These are phyloP conservation scores for Psilocybe mexicana DNA, from an alignment of 1,284 basidiomycete genomes.

Conservation along the genomic window DNA sequence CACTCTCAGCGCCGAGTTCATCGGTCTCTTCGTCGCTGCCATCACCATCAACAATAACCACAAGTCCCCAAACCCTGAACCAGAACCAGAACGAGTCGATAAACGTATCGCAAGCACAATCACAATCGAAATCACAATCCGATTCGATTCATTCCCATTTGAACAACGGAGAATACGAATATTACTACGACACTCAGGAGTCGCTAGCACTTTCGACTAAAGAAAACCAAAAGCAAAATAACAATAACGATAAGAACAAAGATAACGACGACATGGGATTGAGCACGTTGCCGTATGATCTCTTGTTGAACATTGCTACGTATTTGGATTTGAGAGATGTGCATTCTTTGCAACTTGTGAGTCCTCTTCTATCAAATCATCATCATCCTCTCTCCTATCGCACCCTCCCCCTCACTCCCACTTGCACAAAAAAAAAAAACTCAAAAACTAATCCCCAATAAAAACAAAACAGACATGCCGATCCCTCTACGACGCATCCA, in stretches of 20 bases:
- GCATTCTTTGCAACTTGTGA: slow-evolving; percentile 57
- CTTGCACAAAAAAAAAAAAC: too few species aligned
- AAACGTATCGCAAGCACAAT: too few species aligned
- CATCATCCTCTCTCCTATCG: not conserved
- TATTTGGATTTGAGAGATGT: slow-evolving; percentile 61
- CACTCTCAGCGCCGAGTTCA: not conserved
- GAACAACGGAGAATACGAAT: too few species aligned
- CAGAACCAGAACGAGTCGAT: too few species aligned
- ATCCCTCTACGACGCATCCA: slow-evolving; percentile 56
- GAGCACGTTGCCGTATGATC: slow-evolving; percentile 61
- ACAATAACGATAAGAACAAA: not conserved
- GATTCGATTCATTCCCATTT: too few species aligned
- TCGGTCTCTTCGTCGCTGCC: not conserved
- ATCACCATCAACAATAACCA: not conserved
- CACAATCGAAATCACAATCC: not conserved
- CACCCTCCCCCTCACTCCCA: not conserved
- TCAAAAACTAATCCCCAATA: too few species aligned
- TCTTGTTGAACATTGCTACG: slow-evolving; percentile 63
- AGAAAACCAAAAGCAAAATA: slow-evolving; percentile 2
- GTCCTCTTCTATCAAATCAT: slow-evolving; percentile 23
- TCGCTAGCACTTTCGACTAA: not conserved
- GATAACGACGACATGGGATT: slow-evolving; percentile 37
- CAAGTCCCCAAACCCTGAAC: not conserved
- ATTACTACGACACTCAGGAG: too few species aligned
- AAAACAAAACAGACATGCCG: slow-evolving; percentile 51